Base-by-base conservation (phyloP, 2,329 filamentous ascomycete genomes). In the Leptosphaerulina australis region DNA sequence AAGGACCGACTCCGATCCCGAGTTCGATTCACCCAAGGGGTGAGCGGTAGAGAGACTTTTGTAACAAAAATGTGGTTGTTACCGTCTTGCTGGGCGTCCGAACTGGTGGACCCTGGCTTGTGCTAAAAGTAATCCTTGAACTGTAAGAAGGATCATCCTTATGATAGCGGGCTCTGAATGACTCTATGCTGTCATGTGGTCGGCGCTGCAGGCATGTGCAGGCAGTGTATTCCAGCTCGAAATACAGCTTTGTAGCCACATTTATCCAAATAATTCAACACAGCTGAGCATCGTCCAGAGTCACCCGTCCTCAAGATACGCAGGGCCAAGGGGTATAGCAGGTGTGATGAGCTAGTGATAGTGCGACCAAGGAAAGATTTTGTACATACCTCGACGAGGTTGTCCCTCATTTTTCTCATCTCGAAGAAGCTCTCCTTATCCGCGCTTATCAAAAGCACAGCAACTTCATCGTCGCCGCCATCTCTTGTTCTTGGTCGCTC, bases 341-440 rank as follows among this genome's bases (percentile, higher is more conserved):
- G 25, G 20, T 24, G 6, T 11, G 20, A 26, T 10, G 6, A n/a
- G 15, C n/a, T n/a, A n/a, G n/a, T n/a, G n/a, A n/a, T 15, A 36
- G 18, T n/a, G 36, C 15, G 17, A 26, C 10, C 21, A 43, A 59
- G 45, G 34, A 52, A 54, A 57, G 29, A 45, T n/a, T 22, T 22
- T 26, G 37, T 46, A 58, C 74, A 54, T 72, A 82, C 80, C 71
- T 80, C 75, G 20, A 87, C 79, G 31, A 88, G 74, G 6, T 79
- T 74, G 66, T 86, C 79, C 33, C 84, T 79, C 82, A 87, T 86
- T 55, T 86, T 83, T 68, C 94, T 87, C 62, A 99, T 80, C 44
- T 90, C 87, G 70, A 90, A 97, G 76, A 99, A 99, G 62, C 88
- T 88, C 75, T 99, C 93, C 68, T 92, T 94, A 63, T 96, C 88